These are phyloP conservation scores for Lachancea sp. DNA, from an alignment of 805 yeast species.

Conservation along the genomic window DNA sequence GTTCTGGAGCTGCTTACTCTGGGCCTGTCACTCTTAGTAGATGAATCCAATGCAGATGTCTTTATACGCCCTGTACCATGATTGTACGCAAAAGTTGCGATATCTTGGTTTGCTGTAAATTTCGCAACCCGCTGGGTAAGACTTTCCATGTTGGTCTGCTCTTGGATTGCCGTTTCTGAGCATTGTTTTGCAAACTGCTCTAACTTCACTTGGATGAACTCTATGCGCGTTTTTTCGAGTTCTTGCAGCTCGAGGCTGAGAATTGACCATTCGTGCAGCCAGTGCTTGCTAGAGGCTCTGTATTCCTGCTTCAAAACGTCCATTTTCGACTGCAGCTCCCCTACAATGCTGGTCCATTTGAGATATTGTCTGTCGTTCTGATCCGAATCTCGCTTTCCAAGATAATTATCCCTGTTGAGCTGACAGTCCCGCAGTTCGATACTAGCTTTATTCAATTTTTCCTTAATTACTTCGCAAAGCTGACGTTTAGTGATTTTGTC, in stretches of 20 bases:
- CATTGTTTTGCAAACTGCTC: constrained; percentile 24
- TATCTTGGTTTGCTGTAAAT: constrained; percentile 29
- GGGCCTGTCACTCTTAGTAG: background rate
- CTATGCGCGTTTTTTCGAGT: constrained; percentile 27
- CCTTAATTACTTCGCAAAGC: constrained; percentile 24
- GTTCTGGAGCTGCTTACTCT: background rate
- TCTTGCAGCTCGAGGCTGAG: constrained; percentile 26
- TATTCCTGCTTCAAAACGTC: constrained; percentile 28
- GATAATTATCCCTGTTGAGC: constrained; percentile 26
- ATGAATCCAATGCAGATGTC: constrained; percentile 8
- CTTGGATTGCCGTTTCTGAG: constrained; percentile 24
- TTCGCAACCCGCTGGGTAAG: constrained; percentile 20
- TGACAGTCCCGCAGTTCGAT: constrained; percentile 25
- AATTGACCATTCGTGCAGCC: constrained; percentile 31
- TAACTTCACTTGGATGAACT: constrained; percentile 23
- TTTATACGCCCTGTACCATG: constrained; percentile 33
- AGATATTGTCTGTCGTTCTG: constrained; percentile 26
- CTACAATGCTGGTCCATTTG: constrained; percentile 26
- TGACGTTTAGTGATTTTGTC: constrained; percentile 27
- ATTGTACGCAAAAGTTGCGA: constrained; percentile 27
- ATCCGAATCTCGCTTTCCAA: constrained; percentile 26
- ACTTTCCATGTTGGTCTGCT: constrained; percentile 25
- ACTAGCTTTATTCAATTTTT: constrained; percentile 23
- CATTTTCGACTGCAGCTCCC: constrained; percentile 23
- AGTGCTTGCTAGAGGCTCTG: constrained; percentile 28